These are phyloP conservation scores for Sporothrix globosa DNA, from an alignment of 2,329 filamentous ascomycete species.

Conservation along the genomic window DNA sequence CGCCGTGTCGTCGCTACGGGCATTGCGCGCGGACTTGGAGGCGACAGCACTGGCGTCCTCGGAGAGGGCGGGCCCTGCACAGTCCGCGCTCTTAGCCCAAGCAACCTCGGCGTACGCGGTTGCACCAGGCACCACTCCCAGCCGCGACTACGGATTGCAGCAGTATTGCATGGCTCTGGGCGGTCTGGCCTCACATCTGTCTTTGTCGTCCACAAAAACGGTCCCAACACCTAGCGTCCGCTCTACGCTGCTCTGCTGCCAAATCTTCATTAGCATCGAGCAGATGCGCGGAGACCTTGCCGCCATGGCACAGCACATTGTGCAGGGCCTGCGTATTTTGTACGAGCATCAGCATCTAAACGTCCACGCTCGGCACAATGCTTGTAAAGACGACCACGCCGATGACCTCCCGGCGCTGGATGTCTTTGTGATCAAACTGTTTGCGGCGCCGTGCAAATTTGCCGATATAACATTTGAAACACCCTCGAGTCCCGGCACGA, in stretches of 20 bases:
- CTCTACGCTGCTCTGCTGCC: constrained; percentile 51
- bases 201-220: constrained; percentile 37
- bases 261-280: constrained; percentile 54
- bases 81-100: background rate
- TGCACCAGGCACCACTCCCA: constrained; percentile 39
- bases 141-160: constrained; percentile 45
- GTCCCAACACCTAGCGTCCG: constrained; percentile 40
- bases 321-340: constrained; percentile 51
- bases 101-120: constrained; percentile 38
- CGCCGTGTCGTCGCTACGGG: constrained; percentile 8
- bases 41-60: constrained; percentile 35
- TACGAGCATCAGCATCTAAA: constrained; percentile 42
- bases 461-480: constrained; percentile 25
- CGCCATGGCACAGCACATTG: constrained; percentile 50
- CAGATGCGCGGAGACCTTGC: constrained; percentile 48
- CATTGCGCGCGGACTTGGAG: background rate
- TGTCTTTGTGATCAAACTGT: constrained; percentile 50
- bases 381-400: too few relatives aligned
- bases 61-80: background rate
- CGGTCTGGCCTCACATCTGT: constrained; percentile 47
- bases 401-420: constrained; percentile 46
- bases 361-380: too few relatives aligned
- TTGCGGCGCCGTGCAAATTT: constrained; percentile 50
- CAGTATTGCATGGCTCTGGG: constrained; percentile 50
- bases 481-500: background rate